Evolutionary conservation across 2,329 filamentous ascomycete species (phyloP).

Genomic region (Aspergillus felis): DNA sequence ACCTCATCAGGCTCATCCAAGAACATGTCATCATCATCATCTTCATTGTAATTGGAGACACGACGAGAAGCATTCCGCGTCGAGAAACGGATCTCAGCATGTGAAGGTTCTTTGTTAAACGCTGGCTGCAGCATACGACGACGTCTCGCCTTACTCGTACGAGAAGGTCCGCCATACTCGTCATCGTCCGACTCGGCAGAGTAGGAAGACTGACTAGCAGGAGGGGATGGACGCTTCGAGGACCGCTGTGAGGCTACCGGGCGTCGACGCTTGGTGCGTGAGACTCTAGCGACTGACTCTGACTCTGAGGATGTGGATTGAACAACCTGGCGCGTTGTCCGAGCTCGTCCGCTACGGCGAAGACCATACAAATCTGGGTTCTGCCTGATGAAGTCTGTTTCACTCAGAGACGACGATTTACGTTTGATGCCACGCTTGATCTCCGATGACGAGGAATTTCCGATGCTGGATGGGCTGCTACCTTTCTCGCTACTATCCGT

Average conservation of each 20-base stretch:
- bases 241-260: constrained; percentile 49
- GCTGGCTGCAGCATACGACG: constrained; percentile 66
- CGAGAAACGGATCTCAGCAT: constrained; percentile 85
- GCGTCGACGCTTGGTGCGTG: constrained; percentile 48
- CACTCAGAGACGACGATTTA: constrained; percentile 61
- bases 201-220: constrained; percentile 56
- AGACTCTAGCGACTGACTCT: constrained; percentile 65
- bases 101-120: constrained; percentile 60
- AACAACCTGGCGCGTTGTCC: constrained; percentile 59
- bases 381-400: constrained; percentile 80
- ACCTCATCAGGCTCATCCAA: constrained; percentile 56
- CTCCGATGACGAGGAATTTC: constrained; percentile 66
- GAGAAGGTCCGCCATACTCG: constrained; percentile 73
- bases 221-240: constrained; percentile 44
- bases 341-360: constrained; percentile 74
- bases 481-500: constrained; percentile 55
- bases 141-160: constrained; percentile 69
- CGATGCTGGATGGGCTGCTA: constrained; percentile 54
- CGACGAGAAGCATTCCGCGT: constrained; percentile 80
- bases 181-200: constrained; percentile 66
- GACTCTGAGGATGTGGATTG: constrained; percentile 58
- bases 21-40: constrained; percentile 57
- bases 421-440: constrained; percentile 70
- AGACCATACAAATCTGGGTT: constrained; percentile 95
- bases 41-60: constrained; percentile 65